Evolutionary conservation across 2,329 filamentous ascomycete genomes (phyloP), one percentile per base, ranked within the genome.

Genomic region (Alternaria ethzedia): DNA sequence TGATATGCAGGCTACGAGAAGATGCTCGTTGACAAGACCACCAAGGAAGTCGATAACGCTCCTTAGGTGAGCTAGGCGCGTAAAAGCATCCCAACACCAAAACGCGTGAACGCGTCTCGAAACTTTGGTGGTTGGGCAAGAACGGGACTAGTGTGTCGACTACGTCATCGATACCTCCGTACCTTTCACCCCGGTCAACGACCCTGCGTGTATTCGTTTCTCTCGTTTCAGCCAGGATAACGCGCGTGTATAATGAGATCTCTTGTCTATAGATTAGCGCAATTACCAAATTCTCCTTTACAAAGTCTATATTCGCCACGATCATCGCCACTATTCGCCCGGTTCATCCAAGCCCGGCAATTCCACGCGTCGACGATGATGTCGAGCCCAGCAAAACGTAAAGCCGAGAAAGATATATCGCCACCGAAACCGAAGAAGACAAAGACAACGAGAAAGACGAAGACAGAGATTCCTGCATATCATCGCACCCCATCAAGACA

Each of bases 351-450:
- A 26, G 15, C 50, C 47, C 57, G 50, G 41, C 61, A 21, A 30
- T 28, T 73, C 44, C 67, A 71, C 54, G 44, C 41, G 10, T 64
- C 68, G 17, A 49, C 30, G 8, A 56, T 41, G n/a, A 75, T 70
- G 65, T 64, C 69, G 25, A 75, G 70, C 46, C 66, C 72, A 51
- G 17, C 69, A 10, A 79, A 79, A 51, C 76, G 75, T n/a, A 77
- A 78, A 58, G 71, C 72, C 10, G 66, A 66, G 23, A 68, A 68
- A 20, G 45, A 63, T 8, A 36, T 59, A 45, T 61, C 66, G 25
- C 43, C 70, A 9, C 32, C 61, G 1, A 71, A 69, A 44, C 13
- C 65, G 0, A 79, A 79, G 58, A 78, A 72, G 47, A 41, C 67
- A 4, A 78, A 75, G 56, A n/a, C 73, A 8, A n/a, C 25, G 54